Base-by-base conservation (phyloP, 192 early-diverging fungal species). In the Coemansia sp. region DNA sequence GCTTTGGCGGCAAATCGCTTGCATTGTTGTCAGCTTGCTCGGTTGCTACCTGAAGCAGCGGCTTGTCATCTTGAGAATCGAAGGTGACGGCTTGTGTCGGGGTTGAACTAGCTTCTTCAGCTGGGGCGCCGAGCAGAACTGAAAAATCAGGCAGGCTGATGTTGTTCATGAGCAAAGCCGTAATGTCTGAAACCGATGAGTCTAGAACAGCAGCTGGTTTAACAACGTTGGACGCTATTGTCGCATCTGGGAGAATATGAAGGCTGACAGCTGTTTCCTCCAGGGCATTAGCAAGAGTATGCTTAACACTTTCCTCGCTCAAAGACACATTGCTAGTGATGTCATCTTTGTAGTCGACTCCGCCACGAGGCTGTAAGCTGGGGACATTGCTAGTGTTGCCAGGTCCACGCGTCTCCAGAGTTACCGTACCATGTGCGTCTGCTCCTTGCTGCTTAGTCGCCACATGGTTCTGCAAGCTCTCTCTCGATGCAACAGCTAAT, bases 131-230 rank as follows among this genome's bases (percentile, higher is more conserved):
- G 38, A 38, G 11, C 14, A 32, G 32, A 5, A 56, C 15, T n/a
- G 65, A 43, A 29, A 66, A 53, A n/a, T 58, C 47, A 12, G 38
- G 45, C 8, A 70, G 51, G 4, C 69, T 56, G 25, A 67, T 35
- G 25, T 48, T 61, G 24, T 67, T 62, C 35, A 77, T 35, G 10
- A 77, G n/a, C 19, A 70, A 53, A 0, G 65, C 62, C 4, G 75
- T 57, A 62, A 72, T 63, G n/a, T 77, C 75, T 3, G 66, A 66
- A 62, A 65, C 49, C 0, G 75, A 72, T 15, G 75, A 35, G 37
- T 65, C 62, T 37, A 71, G 9, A 24, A 66, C 53, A 51, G 48
- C 22, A 21, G 25, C 25, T 5, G 64, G 24, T 35, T 54, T 22
- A 19, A 32, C 29, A 56, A 56, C 55, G 55, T 56, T 56, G 10